A percentile compares a stretch with the other conserved stretches of the same genome.
These are phyloP conservation scores for Entrophospora sp. DNA, from an alignment of 192 early-diverging fungal genomes.

Conservation along the genomic window DNA sequence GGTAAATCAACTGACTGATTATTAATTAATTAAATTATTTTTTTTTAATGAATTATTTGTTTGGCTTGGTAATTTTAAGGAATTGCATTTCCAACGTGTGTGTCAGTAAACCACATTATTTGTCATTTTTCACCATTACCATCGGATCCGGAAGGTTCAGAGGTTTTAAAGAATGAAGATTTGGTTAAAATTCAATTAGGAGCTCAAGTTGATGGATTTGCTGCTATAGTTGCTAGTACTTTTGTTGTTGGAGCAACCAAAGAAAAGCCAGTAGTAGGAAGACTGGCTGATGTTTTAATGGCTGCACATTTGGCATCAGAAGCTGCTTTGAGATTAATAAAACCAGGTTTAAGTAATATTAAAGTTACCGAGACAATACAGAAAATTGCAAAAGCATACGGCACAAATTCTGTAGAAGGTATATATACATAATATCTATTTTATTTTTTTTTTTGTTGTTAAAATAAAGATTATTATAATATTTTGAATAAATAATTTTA, in stretches of 20 bases:
- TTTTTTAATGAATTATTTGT: neutral
- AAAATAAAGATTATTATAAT: no score
- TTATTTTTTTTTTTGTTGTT: neutral
- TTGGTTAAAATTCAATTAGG: slow-evolving; percentile 86
- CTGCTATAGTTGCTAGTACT: slow-evolving; percentile 72
- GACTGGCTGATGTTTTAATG: slow-evolving; percentile 77
- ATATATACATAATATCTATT: neutral
- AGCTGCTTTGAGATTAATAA: slow-evolving; percentile 77
- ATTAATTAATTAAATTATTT: neutral
- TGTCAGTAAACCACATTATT: slow-evolving; percentile 77
- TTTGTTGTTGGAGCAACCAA: slow-evolving; percentile 75
- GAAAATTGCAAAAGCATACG: slow-evolving; percentile 73
- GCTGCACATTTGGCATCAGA: slow-evolving; percentile 82
- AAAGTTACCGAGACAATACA: slow-evolving; percentile 70
- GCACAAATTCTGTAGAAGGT: slow-evolving; percentile 82
- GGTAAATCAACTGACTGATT: slow-evolving; percentile 28
- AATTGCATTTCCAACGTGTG: slow-evolving; percentile 79
- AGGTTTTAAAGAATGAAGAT: slow-evolving; percentile 66
- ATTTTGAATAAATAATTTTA: neutral
- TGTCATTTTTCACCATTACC: slow-evolving; percentile 80
- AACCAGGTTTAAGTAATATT: slow-evolving; percentile 65
- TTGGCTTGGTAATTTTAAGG: slow-evolving; percentile 33
- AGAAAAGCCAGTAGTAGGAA: slow-evolving; percentile 69
- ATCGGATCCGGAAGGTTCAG: slow-evolving; percentile 51
- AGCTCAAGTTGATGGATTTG: slow-evolving; percentile 89